Evolutionary conservation across 208 protist species (phyloP).

Genomic region (Trypanosoma conorhini): DNA sequence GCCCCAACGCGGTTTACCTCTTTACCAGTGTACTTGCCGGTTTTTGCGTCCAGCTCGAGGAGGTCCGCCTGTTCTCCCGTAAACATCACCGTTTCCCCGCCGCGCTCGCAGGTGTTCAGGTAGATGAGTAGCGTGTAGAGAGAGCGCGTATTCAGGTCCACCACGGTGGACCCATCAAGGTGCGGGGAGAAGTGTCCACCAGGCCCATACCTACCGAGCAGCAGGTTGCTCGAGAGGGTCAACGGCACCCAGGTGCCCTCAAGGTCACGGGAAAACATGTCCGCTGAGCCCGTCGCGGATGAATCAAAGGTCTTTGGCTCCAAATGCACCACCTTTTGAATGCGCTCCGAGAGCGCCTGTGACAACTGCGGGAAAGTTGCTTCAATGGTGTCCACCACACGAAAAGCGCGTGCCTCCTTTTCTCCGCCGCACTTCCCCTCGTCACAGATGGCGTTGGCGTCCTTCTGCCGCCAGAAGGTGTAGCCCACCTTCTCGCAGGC

Average conservation of each 20-base stretch:
- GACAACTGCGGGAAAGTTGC: constrained; percentile 68
- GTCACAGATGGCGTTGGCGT: constrained; percentile 26
- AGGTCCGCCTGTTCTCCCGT: constrained; percentile 70
- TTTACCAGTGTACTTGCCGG: constrained; percentile 59
- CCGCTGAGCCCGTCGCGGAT: constrained; percentile 56
- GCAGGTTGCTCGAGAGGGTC: constrained; percentile 71
- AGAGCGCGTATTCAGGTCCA: constrained; percentile 86
- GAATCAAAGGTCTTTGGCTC: constrained; percentile 55
- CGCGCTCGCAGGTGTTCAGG: constrained; percentile 77
- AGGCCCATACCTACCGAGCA: constrained; percentile 76
- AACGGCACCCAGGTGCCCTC: constrained; percentile 78
- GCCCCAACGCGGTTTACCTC: constrained; percentile 45
- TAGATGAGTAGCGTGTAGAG: constrained; percentile 92
- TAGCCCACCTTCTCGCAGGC: constrained; percentile 81
- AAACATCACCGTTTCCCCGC: constrained; percentile 86
- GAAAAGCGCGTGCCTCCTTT: constrained; percentile 51
- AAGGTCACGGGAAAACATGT: constrained; percentile 77
- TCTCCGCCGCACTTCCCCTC: constrained; percentile 23
- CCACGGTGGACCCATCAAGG: constrained; percentile 85
- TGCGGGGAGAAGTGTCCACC: constrained; percentile 93
- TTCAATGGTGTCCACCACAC: constrained; percentile 88
- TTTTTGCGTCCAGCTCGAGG: constrained; percentile 46
- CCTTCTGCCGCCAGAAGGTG: constrained; percentile 75
- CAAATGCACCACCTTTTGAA: constrained; percentile 54
- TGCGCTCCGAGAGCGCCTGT: constrained; percentile 60